These are phyloP conservation scores for Pythium myriotylum DNA, from an alignment of 352 stramenopile genomes.

Conservation along the genomic window DNA sequence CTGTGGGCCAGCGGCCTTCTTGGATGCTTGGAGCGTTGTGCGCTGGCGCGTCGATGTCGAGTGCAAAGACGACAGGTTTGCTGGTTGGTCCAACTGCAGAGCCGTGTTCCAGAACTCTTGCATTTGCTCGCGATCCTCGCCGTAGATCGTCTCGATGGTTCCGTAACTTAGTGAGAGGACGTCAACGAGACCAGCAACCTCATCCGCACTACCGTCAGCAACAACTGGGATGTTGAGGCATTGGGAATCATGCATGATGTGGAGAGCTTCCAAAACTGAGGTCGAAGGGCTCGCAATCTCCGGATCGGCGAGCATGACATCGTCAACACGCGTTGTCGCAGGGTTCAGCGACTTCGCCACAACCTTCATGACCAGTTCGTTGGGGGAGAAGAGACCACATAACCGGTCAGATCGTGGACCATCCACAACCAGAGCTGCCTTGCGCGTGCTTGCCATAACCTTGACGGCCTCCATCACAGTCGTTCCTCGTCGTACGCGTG, in stretches of 20 bases:
- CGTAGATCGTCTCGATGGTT: conserved; percentile 88
- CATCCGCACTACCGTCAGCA: conserved; percentile 55
- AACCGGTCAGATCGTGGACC: conserved; percentile 84
- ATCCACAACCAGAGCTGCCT: conserved; percentile 95
- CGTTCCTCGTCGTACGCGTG: conserved; percentile 83
- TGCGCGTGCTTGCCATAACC: conserved; percentile 79
- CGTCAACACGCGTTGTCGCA: conserved; percentile 86
- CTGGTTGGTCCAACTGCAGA: conserved; percentile 76
- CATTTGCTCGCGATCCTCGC: conserved; percentile 86
- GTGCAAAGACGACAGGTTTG: conserved; percentile 36
- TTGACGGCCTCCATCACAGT: conserved; percentile 78
- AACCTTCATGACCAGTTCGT: conserved; percentile 96
- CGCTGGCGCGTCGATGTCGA: conserved; percentile 40
- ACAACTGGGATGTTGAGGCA: conserved; percentile 83
- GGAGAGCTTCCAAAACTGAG: conserved; percentile 81
- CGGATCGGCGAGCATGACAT: conserved; percentile 91
- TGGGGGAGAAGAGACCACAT: conserved; percentile 96
- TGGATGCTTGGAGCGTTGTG: conserved; percentile 54
- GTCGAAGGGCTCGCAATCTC: conserved; percentile 71
- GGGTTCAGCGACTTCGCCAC: conserved; percentile 93
- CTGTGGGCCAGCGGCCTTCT: conserved; percentile 47
- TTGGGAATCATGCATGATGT: conserved; percentile 90
- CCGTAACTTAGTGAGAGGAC: conserved; percentile 86
- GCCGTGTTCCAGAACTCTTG: conserved; percentile 90
- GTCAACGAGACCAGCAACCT: conserved; percentile 80